Evolutionary conservation across 2,329 filamentous ascomycete species (phyloP).

Genomic region (Paraconiothyrium sp.): DNA sequence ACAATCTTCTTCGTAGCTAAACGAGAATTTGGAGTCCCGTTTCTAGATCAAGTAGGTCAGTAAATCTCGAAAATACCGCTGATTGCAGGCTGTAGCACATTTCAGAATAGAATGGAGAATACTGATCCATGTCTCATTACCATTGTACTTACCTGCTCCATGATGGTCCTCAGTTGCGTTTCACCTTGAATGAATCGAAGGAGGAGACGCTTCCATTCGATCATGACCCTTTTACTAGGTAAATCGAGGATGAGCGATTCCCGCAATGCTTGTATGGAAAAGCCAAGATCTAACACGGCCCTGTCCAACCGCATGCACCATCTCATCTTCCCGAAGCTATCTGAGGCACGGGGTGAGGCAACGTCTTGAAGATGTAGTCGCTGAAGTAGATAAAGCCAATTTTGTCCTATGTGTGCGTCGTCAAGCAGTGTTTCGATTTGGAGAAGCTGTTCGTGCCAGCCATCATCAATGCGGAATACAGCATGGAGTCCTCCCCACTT

Average conservation of each 20-base stretch:
- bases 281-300: constrained; percentile 36
- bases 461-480: constrained; percentile 33
- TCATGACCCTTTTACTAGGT: constrained; percentile 10
- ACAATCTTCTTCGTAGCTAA: constrained; percentile 38
- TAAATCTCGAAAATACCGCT: neutral
- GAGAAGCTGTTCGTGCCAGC: constrained; percentile 26
- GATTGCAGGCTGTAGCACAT: too few species aligned
- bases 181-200: constrained; percentile 36
- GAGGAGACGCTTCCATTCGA: constrained; percentile 39
- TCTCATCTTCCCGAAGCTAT: constrained; percentile 29
- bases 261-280: constrained; percentile 22
- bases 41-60: constrained; percentile 22
- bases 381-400: constrained; percentile 15
- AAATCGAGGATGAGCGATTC: constrained; percentile 23
- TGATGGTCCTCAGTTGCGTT: constrained; percentile 25
- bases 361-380: constrained; percentile 19
- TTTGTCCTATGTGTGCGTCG: constrained; percentile 6
- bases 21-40: constrained; percentile 28
- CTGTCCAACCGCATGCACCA: constrained; percentile 42
- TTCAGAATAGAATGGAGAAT: too few species aligned
- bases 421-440: constrained; percentile 3
- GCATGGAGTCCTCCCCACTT: constrained; percentile 32
- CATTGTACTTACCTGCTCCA: constrained; percentile 31
- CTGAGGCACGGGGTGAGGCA: constrained; percentile 5
- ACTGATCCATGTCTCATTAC: too few species aligned